Conservation (phyloP, 306 rosid species). For the Prosopis cineraria region DNA sequence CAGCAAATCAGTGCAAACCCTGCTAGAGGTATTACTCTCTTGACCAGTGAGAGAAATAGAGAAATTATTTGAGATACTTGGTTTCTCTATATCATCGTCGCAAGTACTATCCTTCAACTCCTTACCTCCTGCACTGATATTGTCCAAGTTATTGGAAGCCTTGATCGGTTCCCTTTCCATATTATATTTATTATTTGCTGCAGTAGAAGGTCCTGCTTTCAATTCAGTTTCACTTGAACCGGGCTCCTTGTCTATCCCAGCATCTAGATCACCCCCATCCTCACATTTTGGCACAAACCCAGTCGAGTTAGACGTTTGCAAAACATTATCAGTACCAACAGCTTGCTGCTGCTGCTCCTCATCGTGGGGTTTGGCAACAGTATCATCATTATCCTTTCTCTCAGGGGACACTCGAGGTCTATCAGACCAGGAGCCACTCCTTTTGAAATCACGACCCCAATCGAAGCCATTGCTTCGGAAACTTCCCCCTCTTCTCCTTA, state of each 20-base stretch:
- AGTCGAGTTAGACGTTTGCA: conserved; percentile 36
- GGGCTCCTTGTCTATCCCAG: conserved; percentile 37
- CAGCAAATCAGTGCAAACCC: conserved; percentile 56
- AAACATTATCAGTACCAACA: conserved; percentile 36
- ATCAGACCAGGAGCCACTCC: conserved; percentile 69
- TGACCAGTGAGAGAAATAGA: conserved; percentile 41
- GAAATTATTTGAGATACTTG: conserved; percentile 44
- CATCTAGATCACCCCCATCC: conserved; percentile 48
- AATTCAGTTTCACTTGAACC: conserved; percentile 46
- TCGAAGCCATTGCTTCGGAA: conserved; percentile 60
- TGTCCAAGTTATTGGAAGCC: conserved; percentile 43
- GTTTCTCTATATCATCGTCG: conserved; percentile 50
- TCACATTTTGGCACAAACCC: conserved; percentile 45
- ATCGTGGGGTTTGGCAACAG: conserved; percentile 44
- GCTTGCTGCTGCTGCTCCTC: conserved; percentile 41
- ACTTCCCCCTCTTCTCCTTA: conserved; percentile 55
- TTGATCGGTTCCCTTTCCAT: conserved; percentile 36
- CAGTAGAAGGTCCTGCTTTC: conserved; percentile 47
- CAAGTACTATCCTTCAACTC: conserved; percentile 47
- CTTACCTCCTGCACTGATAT: conserved; percentile 36
- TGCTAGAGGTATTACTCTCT: conserved; percentile 44
- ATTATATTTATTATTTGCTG: conserved; percentile 41
- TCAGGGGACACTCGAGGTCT: conserved; percentile 51
- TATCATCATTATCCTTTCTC: conserved; percentile 45
- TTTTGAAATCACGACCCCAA: conserved; percentile 66